Percentiles rank a stretch among this genome's conserved stretches.
Conservation (phyloP, 768 basidiomycete species). For the Tricholoma sp. region DNA sequence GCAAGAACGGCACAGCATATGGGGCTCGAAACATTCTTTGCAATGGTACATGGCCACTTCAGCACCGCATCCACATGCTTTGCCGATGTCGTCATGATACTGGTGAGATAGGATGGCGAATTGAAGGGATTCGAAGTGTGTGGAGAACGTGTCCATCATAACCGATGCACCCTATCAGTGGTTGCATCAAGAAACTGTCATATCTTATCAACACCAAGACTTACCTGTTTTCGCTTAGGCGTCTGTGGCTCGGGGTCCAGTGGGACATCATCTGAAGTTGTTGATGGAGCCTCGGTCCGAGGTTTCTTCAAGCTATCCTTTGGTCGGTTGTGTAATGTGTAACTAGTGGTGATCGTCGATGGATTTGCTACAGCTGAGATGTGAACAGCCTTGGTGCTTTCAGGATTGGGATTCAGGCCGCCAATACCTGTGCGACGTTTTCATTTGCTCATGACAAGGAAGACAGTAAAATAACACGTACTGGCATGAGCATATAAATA, state of each 20-base stretch:
- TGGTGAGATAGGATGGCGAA: background rate
- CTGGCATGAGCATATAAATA: too few species aligned
- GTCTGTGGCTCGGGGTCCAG: background rate
- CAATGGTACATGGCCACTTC: background rate
- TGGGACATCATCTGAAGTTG: background rate
- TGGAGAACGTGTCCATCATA: conserved; percentile 3
- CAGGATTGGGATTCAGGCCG: too few species aligned
- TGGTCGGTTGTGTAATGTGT: too few species aligned
- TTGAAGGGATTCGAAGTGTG: background rate
- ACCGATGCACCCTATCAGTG: background rate
- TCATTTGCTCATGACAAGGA: too few species aligned
- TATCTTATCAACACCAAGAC: background rate
- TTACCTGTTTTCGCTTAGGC: background rate
- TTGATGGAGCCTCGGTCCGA: background rate
- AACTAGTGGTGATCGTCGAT: too few species aligned
- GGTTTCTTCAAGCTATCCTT: too few species aligned
- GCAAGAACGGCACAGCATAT: background rate
- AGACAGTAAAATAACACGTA: too few species aligned
- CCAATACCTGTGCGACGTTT: too few species aligned
- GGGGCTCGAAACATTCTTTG: background rate
- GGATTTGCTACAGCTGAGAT: too few species aligned
- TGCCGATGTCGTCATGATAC: background rate
- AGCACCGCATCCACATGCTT: background rate
- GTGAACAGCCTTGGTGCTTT: too few species aligned
- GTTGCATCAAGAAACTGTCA: background rate